phyloP scores from a whole-genome alignment of 805 yeast genomes.

The Metschnikowia cerradonensis region DNA sequence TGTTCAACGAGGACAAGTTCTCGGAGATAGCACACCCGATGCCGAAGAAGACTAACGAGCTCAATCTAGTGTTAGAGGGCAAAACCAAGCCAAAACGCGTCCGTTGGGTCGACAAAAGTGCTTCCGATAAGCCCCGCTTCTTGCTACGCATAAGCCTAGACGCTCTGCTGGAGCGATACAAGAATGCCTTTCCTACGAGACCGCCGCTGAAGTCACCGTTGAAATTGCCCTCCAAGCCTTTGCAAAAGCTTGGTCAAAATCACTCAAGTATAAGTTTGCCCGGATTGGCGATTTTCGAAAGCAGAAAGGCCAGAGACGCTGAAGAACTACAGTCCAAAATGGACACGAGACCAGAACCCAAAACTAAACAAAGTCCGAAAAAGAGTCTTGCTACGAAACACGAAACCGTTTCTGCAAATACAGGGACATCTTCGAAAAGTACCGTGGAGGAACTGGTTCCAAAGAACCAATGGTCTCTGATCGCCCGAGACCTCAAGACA shows the following conservation, averaged over 20 bases:
- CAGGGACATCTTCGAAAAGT: not conserved
- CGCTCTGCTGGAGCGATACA: conserved; percentile 16
- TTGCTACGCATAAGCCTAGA: conserved; percentile 24
- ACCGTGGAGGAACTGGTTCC: not conserved
- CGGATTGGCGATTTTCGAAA: conserved; percentile 15
- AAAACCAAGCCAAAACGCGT: conserved; percentile 8
- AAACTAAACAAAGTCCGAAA: not conserved
- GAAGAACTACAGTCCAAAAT: not conserved
- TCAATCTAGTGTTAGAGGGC: conserved; percentile 6
- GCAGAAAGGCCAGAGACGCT: conserved; percentile 3
- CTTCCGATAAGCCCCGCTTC: conserved; percentile 23
- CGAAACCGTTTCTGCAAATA: not conserved
- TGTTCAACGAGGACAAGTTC: conserved; percentile 16
- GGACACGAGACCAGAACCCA: not conserved
- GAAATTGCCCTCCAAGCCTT: not conserved
- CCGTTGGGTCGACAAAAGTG: conserved; percentile 31
- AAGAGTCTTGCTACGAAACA: not conserved
- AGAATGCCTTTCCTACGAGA: conserved; percentile 5
- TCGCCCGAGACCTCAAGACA: conserved; percentile 7
- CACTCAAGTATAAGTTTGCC: conserved; percentile 13
- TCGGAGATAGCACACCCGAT: conserved; percentile 13
- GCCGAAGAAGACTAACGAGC: conserved; percentile 17
- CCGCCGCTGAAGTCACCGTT: not conserved
- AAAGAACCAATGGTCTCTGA: conserved; percentile 3
- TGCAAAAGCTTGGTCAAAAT: not conserved